A percentile compares a stretch with the other conserved stretches of the same genome.
phyloP scores from a whole-genome alignment of 2,329 filamentous ascomycete genomes.

The Microdochium bolleyi region DNA sequence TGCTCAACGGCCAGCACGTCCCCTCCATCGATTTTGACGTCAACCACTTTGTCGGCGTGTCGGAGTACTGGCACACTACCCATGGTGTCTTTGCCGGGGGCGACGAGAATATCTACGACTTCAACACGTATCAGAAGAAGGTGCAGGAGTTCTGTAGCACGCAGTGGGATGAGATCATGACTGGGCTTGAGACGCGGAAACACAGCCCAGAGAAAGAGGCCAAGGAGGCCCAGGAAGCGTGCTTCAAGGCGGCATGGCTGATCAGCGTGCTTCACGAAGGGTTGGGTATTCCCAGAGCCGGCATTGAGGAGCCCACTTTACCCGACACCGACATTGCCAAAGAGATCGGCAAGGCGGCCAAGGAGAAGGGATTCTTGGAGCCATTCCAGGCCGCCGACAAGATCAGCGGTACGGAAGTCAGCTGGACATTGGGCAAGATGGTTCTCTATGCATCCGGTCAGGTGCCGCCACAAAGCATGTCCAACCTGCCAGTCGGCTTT shows the following conservation, averaged over 20 bases:
- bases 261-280: slow-evolving; percentile 95
- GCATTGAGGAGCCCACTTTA: slow-evolving; percentile 55
- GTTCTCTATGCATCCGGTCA: slow-evolving; percentile 90
- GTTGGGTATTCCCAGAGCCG: slow-evolving; percentile 83
- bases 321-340: slow-evolving; percentile 64
- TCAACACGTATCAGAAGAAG: slow-evolving; percentile 77
- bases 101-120: slow-evolving; percentile 80
- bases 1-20: slow-evolving; percentile 85
- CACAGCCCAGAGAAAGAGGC: slow-evolving; percentile 47
- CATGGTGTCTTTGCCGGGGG: slow-evolving; percentile 82
- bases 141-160: slow-evolving; percentile 80
- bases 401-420: slow-evolving; percentile 84
- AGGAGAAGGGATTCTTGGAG: slow-evolving; percentile 69
- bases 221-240: slow-evolving; percentile 75
- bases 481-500: slow-evolving; percentile 74
- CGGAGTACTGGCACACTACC: slow-evolving; percentile 98
- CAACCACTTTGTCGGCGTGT: slow-evolving; percentile 96
- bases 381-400: slow-evolving; percentile 91
- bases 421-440: slow-evolving; percentile 97
- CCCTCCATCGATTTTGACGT: slow-evolving; percentile 95
- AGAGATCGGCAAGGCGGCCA: slow-evolving; percentile 57
- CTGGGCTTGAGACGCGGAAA: slow-evolving; percentile 55
- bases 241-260: slow-evolving; percentile 97
- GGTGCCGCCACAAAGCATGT: slow-evolving; percentile 55
- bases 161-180: slow-evolving; percentile 71